Percentiles rank a stretch among this genome's conserved stretches.
These are phyloP conservation scores for Penicillium hesseltinei DNA, from an alignment of 2,329 filamentous ascomycete species.

Conservation along the genomic window DNA sequence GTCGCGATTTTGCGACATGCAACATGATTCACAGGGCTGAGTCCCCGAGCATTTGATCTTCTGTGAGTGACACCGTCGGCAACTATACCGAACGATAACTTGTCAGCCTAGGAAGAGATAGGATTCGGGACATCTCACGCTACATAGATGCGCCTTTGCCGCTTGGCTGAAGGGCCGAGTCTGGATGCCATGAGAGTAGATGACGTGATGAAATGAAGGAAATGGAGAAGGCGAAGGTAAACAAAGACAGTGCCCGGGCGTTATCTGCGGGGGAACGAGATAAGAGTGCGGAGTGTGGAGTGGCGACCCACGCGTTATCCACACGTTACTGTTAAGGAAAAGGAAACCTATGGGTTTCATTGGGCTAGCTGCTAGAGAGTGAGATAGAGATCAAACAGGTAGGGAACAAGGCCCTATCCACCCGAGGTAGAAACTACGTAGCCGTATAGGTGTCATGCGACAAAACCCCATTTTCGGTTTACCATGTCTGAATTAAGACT, in stretches of 20 bases:
- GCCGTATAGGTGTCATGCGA: too few relatives aligned
- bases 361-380: too few relatives aligned
- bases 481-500: too few relatives aligned
- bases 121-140: neutral
- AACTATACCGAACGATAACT: conserved; percentile 12
- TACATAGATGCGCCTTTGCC: neutral
- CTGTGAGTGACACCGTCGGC: conserved; percentile 37
- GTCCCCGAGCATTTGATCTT: conserved; percentile 42
- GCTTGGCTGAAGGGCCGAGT: neutral
- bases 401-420: too few relatives aligned
- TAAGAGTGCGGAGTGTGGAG: neutral
- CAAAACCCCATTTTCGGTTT: too few relatives aligned
- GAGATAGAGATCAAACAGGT: too few relatives aligned
- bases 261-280: neutral
- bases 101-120: neutral
- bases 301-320: too few relatives aligned
- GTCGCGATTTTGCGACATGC: conserved; percentile 17
- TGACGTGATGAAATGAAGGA: neutral
- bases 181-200: neutral
- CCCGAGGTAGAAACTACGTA: too few relatives aligned
- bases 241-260: neutral
- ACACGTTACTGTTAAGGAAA: too few relatives aligned
- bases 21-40: conserved; percentile 36
- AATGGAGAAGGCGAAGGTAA: neutral
- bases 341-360: too few relatives aligned